phyloP scores from a whole-genome alignment of 164 flowering plant genomes.

The Buxus sempervirens region DNA sequence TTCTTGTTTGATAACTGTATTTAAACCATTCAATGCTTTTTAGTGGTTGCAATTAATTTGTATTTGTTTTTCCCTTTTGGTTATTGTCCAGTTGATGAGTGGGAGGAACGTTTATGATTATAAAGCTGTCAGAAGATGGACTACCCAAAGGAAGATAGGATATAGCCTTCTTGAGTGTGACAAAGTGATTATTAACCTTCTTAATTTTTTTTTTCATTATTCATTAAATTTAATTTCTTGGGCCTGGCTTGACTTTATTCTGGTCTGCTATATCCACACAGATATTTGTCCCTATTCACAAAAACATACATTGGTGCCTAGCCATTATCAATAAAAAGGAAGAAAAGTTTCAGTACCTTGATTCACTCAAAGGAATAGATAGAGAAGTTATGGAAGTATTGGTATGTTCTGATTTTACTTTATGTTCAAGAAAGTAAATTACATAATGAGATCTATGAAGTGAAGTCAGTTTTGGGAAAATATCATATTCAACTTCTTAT shows the following conservation, averaged over 20 bases:
- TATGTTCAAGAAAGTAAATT: background rate
- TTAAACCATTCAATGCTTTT: no score
- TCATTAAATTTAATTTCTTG: background rate
- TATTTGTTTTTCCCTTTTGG: background rate
- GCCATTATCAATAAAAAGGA: conserved; percentile 82
- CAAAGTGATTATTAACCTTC: conserved; percentile 45
- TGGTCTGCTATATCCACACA: conserved; percentile 23
- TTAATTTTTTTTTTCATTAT: background rate
- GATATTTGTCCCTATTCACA: conserved; percentile 95
- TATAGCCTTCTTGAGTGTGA: conserved; percentile 85
- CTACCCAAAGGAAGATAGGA: conserved; percentile 75
- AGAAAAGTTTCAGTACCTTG: conserved; percentile 87
- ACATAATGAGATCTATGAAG: background rate
- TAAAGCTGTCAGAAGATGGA: conserved; percentile 89
- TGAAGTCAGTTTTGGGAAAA: background rate
- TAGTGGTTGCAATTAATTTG: background rate
- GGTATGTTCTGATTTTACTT: conserved; percentile 43
- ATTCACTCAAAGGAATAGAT: conserved; percentile 77
- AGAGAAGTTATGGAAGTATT: conserved; percentile 43
- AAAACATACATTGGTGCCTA: conserved; percentile 85
- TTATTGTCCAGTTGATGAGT: conserved; percentile 42
- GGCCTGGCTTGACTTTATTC: background rate
- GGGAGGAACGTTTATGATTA: conserved; percentile 64
- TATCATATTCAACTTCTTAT: background rate
- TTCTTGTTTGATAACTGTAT: no score